Conservation (phyloP, 352 stramenopile species). For the Globisporangium viniferum region DNA sequence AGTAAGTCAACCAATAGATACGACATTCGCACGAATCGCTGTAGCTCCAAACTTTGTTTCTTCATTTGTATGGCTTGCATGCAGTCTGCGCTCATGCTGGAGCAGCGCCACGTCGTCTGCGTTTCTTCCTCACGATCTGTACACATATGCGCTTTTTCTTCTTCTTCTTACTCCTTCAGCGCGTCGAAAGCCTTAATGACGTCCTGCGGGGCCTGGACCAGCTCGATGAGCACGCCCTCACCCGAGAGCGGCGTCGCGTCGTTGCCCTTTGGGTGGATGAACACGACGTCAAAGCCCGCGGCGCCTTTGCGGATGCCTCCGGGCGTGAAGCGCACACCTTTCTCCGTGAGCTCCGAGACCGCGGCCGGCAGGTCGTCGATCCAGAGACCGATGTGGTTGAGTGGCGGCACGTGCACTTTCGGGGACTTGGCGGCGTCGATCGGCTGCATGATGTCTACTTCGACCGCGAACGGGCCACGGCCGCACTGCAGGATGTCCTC, state of each 20-base stretch:
- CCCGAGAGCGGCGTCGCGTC: constrained; percentile 89
- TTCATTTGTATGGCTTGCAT: neutral
- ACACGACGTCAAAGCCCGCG: constrained; percentile 96
- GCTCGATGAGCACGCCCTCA: constrained; percentile 95
- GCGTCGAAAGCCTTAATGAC: constrained; percentile 88
- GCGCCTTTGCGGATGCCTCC: constrained; percentile 97
- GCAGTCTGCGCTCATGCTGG: neutral
- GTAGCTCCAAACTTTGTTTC: neutral
- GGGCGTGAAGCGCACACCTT: constrained; percentile 95
- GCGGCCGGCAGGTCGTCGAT: constrained; percentile 93
- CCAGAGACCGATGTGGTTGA: constrained; percentile 99
- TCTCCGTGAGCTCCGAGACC: constrained; percentile 90
- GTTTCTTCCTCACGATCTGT: neutral
- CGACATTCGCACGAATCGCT: neutral
- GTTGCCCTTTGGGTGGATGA: constrained; percentile 98
- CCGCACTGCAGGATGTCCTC: constrained; percentile 97
- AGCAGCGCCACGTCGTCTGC: neutral
- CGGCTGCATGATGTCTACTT: constrained; percentile 99
- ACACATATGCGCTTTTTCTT: neutral
- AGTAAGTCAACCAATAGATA: neutral
- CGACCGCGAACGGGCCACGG: constrained; percentile 88
- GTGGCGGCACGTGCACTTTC: constrained; percentile 93
- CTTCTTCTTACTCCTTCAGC: constrained; percentile 25
- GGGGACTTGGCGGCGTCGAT: constrained; percentile 91
- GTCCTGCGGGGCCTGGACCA: constrained; percentile 93